phyloP scores from a whole-genome alignment of 768 basidiomycete genomes.

The Pleurotus ostreatus region DNA sequence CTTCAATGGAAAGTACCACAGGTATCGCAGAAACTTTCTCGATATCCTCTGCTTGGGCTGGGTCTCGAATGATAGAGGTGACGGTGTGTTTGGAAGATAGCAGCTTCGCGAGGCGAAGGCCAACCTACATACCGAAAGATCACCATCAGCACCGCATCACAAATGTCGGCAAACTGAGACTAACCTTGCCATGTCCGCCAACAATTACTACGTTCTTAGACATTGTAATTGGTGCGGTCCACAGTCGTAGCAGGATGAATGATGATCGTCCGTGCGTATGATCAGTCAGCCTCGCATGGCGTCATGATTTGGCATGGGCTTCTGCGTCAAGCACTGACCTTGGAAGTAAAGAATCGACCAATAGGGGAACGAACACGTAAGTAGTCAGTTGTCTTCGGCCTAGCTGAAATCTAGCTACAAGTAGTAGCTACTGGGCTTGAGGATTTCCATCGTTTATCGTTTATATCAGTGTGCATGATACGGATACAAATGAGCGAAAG shows the following conservation, averaged over 20 bases:
- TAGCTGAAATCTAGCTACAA: too few relatives aligned
- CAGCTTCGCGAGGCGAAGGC: conserved; percentile 44
- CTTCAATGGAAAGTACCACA: conserved; percentile 54
- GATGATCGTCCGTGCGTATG: too few relatives aligned
- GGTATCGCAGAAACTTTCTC: conserved; percentile 37
- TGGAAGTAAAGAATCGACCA: conserved; percentile 11
- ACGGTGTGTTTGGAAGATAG: conserved; percentile 42
- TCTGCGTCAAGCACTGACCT: conserved; percentile 11
- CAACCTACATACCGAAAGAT: conserved; percentile 27
- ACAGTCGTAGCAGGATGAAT: too few relatives aligned
- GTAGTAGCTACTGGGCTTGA: too few relatives aligned
- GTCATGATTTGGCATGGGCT: conserved; percentile 5
- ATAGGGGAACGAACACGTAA: too few relatives aligned
- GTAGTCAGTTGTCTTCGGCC: too few relatives aligned
- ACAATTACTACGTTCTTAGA: conserved; percentile 45
- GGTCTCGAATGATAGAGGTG: conserved; percentile 52
- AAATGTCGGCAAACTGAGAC: conserved; percentile 4
- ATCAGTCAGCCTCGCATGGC: neutral
- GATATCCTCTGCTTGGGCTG: conserved; percentile 45
- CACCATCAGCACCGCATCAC: too few relatives aligned
- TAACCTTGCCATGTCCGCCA: conserved; percentile 50
- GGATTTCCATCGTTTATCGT: too few relatives aligned
- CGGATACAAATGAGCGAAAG: too few relatives aligned
- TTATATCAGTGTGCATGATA: too few relatives aligned
- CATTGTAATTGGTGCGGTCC: conserved; percentile 11